Conservation (phyloP, 2,329 filamentous ascomycete species). For the Penicillium sp. region DNA sequence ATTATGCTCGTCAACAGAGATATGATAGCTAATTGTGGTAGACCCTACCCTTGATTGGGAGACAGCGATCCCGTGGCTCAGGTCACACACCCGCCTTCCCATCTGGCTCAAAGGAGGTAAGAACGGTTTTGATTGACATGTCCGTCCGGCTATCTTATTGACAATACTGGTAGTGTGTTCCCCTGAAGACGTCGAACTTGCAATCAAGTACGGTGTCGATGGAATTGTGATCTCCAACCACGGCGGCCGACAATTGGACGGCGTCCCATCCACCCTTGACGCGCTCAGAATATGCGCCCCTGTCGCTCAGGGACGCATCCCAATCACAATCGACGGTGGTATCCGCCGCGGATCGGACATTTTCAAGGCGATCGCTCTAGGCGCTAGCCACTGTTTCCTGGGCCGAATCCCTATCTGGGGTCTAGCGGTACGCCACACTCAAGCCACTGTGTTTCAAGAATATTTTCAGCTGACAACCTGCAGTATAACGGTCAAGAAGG, state of each 20-base stretch:
- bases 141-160: not conserved
- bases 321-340: conserved; percentile 35
- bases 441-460: not conserved
- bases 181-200: conserved; percentile 37
- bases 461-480: conserved; percentile 1
- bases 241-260: conserved; percentile 41
- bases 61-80: conserved; percentile 50
- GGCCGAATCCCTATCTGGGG: conserved; percentile 37
- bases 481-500: conserved; percentile 36
- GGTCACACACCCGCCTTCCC: conserved; percentile 49
- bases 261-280: conserved; percentile 39
- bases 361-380: conserved; percentile 39
- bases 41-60: conserved; percentile 52
- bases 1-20: no score
- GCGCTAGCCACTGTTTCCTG: conserved; percentile 33
- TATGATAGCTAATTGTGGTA: conserved; percentile 7
- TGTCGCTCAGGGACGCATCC: conserved; percentile 32
- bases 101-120: conserved; percentile 35
- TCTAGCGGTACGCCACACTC: conserved; percentile 1
- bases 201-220: conserved; percentile 35
- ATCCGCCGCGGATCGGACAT: conserved; percentile 38
- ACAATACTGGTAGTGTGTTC: conserved; percentile 21
- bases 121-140: not conserved
- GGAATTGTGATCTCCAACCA: conserved; percentile 42
- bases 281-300: conserved; percentile 30